These are phyloP conservation scores for Pseudisothecium myosuroides DNA, from an alignment of 225 moss, liverwort and hornwort species.

Conservation along the genomic window DNA sequence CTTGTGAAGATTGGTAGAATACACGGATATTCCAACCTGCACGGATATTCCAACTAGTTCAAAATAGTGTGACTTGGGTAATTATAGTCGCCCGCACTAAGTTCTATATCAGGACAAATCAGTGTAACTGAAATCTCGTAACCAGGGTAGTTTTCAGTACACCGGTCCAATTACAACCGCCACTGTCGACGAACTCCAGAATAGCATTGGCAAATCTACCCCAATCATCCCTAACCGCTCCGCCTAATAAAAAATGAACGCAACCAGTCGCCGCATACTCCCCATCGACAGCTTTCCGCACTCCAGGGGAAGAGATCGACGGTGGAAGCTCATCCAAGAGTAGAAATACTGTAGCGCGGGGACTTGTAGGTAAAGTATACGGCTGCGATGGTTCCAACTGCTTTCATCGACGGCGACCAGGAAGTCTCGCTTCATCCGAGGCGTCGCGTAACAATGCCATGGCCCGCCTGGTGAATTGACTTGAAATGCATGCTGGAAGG, in stretches of 20 bases:
- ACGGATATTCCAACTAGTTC: no score
- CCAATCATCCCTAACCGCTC: background rate
- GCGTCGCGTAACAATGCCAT: background rate
- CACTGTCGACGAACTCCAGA: background rate
- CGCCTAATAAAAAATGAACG: background rate
- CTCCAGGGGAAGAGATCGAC: background rate
- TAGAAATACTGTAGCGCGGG: background rate
- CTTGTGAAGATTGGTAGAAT: background rate
- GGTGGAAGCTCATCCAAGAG: background rate
- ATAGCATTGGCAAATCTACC: background rate
- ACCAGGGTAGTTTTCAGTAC: background rate
- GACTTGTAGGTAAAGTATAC: background rate
- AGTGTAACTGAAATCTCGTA: background rate
- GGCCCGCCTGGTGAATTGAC: background rate
- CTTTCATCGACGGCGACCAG: background rate
- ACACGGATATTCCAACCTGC: background rate
- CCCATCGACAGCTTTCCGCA: background rate
- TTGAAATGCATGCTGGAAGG: background rate
- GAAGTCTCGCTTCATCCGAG: background rate
- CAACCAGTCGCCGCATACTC: background rate
- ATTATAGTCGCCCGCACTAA: background rate
- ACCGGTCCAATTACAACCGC: background rate
- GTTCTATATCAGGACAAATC: no score
- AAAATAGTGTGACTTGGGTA: background rate
- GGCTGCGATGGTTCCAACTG: constrained; percentile 2